Evolutionary conservation across 2,329 filamentous ascomycete species (phyloP), one percentile per base, ranked within the genome.

Genomic region (Salinomyces thailandicus): DNA sequence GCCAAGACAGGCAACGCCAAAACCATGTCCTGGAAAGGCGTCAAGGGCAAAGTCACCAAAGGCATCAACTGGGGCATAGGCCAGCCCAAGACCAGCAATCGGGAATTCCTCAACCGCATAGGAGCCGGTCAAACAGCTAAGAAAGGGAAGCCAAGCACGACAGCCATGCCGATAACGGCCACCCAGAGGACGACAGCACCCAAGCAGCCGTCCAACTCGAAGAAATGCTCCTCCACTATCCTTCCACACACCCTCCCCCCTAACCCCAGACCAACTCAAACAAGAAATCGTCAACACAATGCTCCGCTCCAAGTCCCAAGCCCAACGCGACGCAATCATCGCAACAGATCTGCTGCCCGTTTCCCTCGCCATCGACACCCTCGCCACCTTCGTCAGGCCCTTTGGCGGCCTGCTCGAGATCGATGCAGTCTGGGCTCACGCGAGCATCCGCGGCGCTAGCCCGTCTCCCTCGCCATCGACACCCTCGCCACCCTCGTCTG

Each of bases 371-470:
- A 52, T 61, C 14, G 54, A 60, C 31, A 46, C 61, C 18, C 45
- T 62, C 15, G 52, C 51, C 2, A 53, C 50, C 2, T 47, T 61
- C 13, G 33, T 62, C 18, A 54, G 61, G 47, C 60, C 61, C 4
- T 59, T 63, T 28, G 59, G 59, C 17, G 59, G 60, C 5, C 43
- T 60, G 2, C 45, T 53, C 16, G 57, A 61, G 35, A 51, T 61
- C 12, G 56, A 60, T 15, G 47, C 46, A 2, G 58, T 60, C 3
- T 61, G 57, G 58, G 53, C 51, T 24, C 58, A 59, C 41, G 50
- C 55, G 44, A 67, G 62, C 57, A 69, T 67, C 63, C 57, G 60
- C 5, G 64, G 60, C 7, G n/a, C n/a, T n/a, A n/a, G n/a, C 22
- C 22, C n/a, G 2, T 26, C n/a, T 26, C 22, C 9, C n/a, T 26